Evolutionary conservation across 345 rosid species (phyloP).

Genomic region (Syzygium aromaticum): DNA sequence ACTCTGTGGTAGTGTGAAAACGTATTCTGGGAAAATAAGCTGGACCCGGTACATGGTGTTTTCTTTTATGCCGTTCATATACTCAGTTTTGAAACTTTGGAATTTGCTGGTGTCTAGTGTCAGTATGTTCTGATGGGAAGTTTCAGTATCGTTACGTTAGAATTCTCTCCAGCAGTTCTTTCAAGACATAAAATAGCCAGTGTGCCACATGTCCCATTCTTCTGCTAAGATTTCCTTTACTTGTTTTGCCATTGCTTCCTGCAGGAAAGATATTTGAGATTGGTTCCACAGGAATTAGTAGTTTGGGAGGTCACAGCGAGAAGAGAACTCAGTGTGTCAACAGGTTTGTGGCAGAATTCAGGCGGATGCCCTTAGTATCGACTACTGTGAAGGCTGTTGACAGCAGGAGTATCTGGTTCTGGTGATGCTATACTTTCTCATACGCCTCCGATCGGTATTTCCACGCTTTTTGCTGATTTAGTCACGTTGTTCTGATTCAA

Average conservation of each 20-base stretch:
- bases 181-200: background rate
- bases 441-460: background rate
- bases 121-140: background rate
- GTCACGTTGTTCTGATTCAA: background rate
- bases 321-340: constrained; percentile 69
- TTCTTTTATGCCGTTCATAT: background rate
- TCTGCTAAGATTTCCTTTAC: background rate
- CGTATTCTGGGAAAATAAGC: background rate
- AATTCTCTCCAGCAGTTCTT: background rate
- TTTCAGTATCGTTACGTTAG: background rate
- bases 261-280: constrained; percentile 88
- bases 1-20: background rate
- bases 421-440: constrained; percentile 34
- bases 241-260: background rate
- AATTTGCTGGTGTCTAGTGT: background rate
- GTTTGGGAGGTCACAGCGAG: constrained; percentile 82
- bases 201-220: background rate
- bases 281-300: constrained; percentile 95
- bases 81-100: background rate
- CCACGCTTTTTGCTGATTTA: background rate
- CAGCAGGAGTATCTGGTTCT: constrained; percentile 67
- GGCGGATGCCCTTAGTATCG: constrained; percentile 73
- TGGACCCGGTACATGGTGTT: background rate
- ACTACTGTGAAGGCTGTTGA: constrained; percentile 74
- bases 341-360: constrained; percentile 65